Evolutionary conservation across 2,329 filamentous ascomycete species (phyloP), one percentile per base, ranked within the genome.

Genomic region (Aspergillus japonicus): DNA sequence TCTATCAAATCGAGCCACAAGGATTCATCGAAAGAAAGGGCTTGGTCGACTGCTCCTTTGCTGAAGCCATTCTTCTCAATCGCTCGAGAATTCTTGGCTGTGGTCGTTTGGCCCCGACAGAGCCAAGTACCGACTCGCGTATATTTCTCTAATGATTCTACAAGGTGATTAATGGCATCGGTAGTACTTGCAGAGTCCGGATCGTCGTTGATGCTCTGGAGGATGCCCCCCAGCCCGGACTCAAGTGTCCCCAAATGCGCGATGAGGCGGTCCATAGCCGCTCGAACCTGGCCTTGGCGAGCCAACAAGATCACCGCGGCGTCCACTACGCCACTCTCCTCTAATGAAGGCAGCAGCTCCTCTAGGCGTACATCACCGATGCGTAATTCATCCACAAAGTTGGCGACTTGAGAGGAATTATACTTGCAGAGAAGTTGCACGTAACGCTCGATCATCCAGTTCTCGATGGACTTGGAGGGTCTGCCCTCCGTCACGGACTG

Each of bases 121-220:
- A 99, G 81, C 95, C 95, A 99, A 54, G 96, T 94, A 14, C 96
- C 95, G 1, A 99, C 91, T 64, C 92, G 89, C 1, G 89, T 87
- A 75, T 96, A 98, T 73, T 96, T 97, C 62, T 96, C 88, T 19
- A 99, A 79, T 0, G 89, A 87, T 59, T 87, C 85, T 4, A 96
- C 81, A 1, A 96, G 81, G 58, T 93, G 89, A 58, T 89, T 85
- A 0, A 89, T 86, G 0, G 89, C 85, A 63, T 89, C 85, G 60
- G 87, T 84, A 2, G 88, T 82, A 51, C 82, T 83, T 1, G 79
- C 75, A 1, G 82, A 78, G 58, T 89, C 83, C 1, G 82, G 81
- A 29, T 83, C 83, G 0, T 87, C 82, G 4, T 80, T 77, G 0
- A 82, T 81, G 12, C 85, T 86, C n/a, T 82, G 80, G 3, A 97